Evolutionary conservation across 176 grass and related monocot species (phyloP).

Genomic region (Poa annua): DNA sequence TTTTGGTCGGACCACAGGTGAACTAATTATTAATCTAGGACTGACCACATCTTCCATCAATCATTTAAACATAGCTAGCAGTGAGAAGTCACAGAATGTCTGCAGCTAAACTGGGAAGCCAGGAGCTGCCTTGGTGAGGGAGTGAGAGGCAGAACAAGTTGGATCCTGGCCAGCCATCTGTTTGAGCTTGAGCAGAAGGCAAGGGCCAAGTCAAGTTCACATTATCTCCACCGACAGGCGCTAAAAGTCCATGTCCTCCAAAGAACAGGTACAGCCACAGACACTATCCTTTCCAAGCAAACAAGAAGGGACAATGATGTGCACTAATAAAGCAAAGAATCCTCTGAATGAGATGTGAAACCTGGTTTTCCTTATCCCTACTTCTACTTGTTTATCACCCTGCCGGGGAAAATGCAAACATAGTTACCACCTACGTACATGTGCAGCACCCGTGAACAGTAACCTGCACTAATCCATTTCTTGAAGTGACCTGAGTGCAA

Average conservation of each 20-base stretch:
- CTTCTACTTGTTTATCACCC: slow-evolving; percentile 3
- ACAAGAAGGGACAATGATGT: slow-evolving; percentile 48
- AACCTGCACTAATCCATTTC: slow-evolving; percentile 24
- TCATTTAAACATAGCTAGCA: slow-evolving; percentile 6
- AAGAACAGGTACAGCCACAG: slow-evolving; percentile 22
- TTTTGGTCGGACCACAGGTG: slow-evolving; percentile 14
- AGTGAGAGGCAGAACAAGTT: not conserved
- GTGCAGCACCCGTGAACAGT: not conserved
- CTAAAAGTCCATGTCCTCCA: slow-evolving; percentile 9
- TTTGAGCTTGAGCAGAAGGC: slow-evolving; percentile 13
- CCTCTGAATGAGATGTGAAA: slow-evolving; percentile 34
- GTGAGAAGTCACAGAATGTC: not conserved
- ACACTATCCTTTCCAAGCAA: slow-evolving; percentile 41
- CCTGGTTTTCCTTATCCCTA: slow-evolving; percentile 28
- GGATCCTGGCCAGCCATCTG: slow-evolving; percentile 23
- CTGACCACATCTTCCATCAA: not conserved
- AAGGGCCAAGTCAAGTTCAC: not conserved
- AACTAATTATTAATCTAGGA: slow-evolving; percentile 23
- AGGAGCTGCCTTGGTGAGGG: not conserved
- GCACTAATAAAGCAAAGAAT: slow-evolving; percentile 43
- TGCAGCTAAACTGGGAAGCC: not conserved
- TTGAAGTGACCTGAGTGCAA: not conserved
- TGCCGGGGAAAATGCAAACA: slow-evolving; percentile 7
- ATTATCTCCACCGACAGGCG: slow-evolving; percentile 44
- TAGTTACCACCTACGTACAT: not conserved